phyloP scores from a whole-genome alignment of 305 asterid genomes.

The Vinca major region DNA sequence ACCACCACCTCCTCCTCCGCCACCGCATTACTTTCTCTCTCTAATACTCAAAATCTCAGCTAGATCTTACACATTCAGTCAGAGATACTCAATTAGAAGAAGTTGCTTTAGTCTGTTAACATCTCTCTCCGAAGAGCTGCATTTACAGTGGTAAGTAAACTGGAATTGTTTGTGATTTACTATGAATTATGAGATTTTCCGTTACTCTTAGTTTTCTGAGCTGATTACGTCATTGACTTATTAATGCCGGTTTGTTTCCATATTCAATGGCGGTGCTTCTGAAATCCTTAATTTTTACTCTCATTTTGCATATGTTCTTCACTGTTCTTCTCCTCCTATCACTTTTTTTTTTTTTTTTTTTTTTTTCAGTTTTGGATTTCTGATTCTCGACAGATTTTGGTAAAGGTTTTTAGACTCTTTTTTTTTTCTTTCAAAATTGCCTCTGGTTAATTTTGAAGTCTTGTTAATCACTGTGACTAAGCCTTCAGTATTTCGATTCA shows the following conservation, averaged over 20 bases:
- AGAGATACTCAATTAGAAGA: no score
- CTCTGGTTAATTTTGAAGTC: neutral
- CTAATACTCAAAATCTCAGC: neutral
- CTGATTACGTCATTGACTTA: conserved; percentile 11
- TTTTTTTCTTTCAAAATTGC: neutral
- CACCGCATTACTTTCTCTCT: neutral
- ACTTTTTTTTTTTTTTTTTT: neutral
- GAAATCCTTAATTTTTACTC: neutral
- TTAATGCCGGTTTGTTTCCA: neutral
- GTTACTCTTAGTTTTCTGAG: no score
- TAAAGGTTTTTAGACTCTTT: neutral
- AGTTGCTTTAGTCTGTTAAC: no score
- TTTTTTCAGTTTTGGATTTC: neutral
- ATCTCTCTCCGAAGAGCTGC: conserved; percentile 2
- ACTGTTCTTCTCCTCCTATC: no score
- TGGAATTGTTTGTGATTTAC: neutral
- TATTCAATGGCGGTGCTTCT: neutral
- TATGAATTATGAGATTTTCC: neutral
- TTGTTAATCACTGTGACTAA: neutral
- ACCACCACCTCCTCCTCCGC: neutral
- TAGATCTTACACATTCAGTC: conserved; percentile 16
- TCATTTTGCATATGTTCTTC: neutral
- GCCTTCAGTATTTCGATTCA: neutral
- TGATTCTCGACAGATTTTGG: neutral
- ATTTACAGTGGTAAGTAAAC: conserved; percentile 14